Evolutionary conservation across 2,329 filamentous ascomycete species (phyloP), one percentile per base, ranked within the genome.

Genomic region (Hypomyces perniciosus): DNA sequence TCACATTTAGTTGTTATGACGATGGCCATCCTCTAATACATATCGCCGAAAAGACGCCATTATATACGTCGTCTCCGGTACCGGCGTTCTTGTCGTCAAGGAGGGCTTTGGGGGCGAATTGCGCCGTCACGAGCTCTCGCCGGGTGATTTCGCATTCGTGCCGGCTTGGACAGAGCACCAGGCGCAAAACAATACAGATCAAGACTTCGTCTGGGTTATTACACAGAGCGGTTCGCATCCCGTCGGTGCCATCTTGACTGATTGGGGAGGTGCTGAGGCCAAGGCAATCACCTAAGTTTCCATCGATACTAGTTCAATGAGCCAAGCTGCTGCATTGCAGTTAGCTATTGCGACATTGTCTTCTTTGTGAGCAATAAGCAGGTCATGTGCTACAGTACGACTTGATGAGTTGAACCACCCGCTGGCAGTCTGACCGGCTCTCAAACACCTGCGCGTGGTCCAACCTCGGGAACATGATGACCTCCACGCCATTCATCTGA

Each of bases 151-250:
- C 65, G 84, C 83, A 3, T 74, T 87, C 49, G 77, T 89, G 9
- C 85, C 85, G 0, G 79, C 84, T 0, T 87, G 78, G 74, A 80
- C 81, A 0, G 84, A 89, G 63, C 84, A 89, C 66, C 84, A 88
- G 63, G 77, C 84, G 48, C 71, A 83, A 20, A 89, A 89, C 59
- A 78, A 86, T 35, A 76, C 77, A 1, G 79, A 83, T 40, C 65
- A 61, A 45, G 80, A 85, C 43, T 69, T 85, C 2, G 76, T 81
- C 35, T 86, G 84, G 81, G 76, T 86, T 8, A 76, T 88, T 41
- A 80, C 82, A 5, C 75, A 84, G 26, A 81, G 78, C 56, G 85
- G 84, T 1, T 63, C 76, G 2, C 72, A 73, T 50, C 84, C 84
- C 0, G 73, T 81, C 2, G 81, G 85, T 5, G 80, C 81, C 28